Base-by-base conservation (phyloP, 805 yeast species). In the Lachancea fermentati region DNA sequence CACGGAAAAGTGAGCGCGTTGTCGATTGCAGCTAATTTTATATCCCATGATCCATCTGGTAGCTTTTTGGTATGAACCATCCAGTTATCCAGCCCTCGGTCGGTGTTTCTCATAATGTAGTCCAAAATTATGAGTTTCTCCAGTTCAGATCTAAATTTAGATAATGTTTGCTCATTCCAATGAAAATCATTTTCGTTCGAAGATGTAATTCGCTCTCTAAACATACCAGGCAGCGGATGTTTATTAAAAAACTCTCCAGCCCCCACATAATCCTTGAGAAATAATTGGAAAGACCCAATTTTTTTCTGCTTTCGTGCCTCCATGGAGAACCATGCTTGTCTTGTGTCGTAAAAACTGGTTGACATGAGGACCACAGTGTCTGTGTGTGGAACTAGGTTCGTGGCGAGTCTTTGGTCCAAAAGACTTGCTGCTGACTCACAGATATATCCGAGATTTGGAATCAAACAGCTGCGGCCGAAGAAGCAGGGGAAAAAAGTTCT, bases 1-100 rank as follows among this genome's bases (percentile, higher is more conserved):
- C 87, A 82, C 4, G 91, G 89, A 50, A 79, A 81, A 0, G 88
- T 71, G 22, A 82, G 64, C 0, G 88, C 88, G 12, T 85, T 79
- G 51, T 82, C 89, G 33, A 82, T 82, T 1, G 89, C 91, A 2
- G 85, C 87, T 22, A 82, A 67, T 37, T 65, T 69, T 11, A 82
- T 44, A 12, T 47, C 47, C 44, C 57, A 54, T 5, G 34, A 31
- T 8, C 51, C 47, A 24, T 54, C 49, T 0, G 39, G 41, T 5
- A n/a, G 34, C 4, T 45, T 43, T 13, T 49, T 43, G 13, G 79
- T 49, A 41, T 69, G 68, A 15, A 82, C 71, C 91, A 83, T 82
- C 89, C 89, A 82, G 50, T 83, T 82, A 52, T 82, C 89, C 8
- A 77, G 56, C 0, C 85, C 85, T 29, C 91, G 62, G 55, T 82